Evolutionary conservation across 306 rosid genomes (phyloP).

Genomic region (Rosa chinensis): DNA sequence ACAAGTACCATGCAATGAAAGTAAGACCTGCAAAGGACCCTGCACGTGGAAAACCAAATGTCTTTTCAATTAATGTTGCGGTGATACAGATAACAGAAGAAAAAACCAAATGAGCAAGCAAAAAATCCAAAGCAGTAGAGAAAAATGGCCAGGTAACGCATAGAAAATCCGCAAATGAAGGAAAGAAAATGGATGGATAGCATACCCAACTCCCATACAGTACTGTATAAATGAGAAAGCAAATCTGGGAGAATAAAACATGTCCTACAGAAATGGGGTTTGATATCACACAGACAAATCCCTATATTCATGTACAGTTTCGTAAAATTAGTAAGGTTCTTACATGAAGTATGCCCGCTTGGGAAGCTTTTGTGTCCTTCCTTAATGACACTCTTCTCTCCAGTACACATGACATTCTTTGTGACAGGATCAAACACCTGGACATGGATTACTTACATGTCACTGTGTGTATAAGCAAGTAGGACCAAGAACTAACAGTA

Average conservation of each 20-base stretch:
- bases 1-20: slow-evolving; percentile 73
- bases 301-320: slow-evolving; percentile 2
- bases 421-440: slow-evolving; percentile 69
- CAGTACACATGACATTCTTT: slow-evolving; percentile 62
- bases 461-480: slow-evolving; percentile 19
- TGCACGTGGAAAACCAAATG: slow-evolving; percentile 38
- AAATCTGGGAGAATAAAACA: background rate
- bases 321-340: slow-evolving; percentile 31
- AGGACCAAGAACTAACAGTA: slow-evolving; percentile 21
- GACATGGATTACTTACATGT: slow-evolving; percentile 19
- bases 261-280: background rate
- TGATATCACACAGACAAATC: background rate
- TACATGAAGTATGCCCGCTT: slow-evolving; percentile 94
- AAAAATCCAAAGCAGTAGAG: background rate
- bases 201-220: background rate
- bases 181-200: background rate
- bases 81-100: slow-evolving; percentile 12
- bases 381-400: slow-evolving; percentile 60
- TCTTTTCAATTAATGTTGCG: slow-evolving; percentile 21
- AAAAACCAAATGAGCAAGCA: slow-evolving; percentile 21
- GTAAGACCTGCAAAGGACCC: slow-evolving; percentile 96
- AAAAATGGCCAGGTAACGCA: background rate
- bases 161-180: background rate
- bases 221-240: background rate
- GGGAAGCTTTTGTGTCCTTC: slow-evolving; percentile 99